These are phyloP conservation scores for Kitagawia praeruptora DNA, from an alignment of 129 eudicot genomes.

Conservation along the genomic window DNA sequence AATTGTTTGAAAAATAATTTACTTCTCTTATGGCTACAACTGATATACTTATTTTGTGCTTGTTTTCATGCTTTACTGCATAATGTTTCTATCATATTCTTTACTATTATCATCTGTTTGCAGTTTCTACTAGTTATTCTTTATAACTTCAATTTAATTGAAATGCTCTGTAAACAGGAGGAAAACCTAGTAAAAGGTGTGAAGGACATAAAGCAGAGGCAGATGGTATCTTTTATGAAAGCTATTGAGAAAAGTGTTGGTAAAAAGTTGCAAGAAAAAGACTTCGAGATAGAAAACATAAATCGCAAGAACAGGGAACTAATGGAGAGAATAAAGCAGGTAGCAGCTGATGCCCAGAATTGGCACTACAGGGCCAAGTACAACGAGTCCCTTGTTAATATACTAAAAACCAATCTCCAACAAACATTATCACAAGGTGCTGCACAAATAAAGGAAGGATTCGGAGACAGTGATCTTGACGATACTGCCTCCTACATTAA, in stretches of 20 bases:
- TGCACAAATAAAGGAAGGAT: conserved; percentile 79
- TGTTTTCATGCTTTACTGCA: neutral
- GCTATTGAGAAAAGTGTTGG: conserved; percentile 50
- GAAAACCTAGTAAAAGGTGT: conserved; percentile 66
- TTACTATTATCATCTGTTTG: neutral
- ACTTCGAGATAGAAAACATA: conserved; percentile 59
- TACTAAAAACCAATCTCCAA: conserved; percentile 60
- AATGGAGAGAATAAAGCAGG: conserved; percentile 65
- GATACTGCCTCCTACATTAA: conserved; percentile 71
- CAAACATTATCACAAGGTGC: conserved; percentile 62
- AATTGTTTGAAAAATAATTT: neutral
- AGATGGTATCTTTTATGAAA: conserved; percentile 61
- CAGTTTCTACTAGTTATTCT: neutral
- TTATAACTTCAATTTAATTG: neutral
- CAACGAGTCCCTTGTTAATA: conserved; percentile 72
- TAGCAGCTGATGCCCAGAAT: conserved; percentile 73
- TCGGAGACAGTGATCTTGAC: conserved; percentile 71
- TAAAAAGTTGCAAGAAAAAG: conserved; percentile 68
- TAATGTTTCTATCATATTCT: neutral
- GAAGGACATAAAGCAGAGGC: conserved; percentile 64
- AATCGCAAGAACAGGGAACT: conserved; percentile 79
- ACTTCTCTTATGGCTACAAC: neutral
- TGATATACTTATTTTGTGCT: neutral
- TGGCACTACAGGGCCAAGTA: conserved; percentile 94
- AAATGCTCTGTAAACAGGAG: conserved; percentile 42